Conservation (phyloP, 768 basidiomycete species). For the Xerocomellus intermedius region DNA sequence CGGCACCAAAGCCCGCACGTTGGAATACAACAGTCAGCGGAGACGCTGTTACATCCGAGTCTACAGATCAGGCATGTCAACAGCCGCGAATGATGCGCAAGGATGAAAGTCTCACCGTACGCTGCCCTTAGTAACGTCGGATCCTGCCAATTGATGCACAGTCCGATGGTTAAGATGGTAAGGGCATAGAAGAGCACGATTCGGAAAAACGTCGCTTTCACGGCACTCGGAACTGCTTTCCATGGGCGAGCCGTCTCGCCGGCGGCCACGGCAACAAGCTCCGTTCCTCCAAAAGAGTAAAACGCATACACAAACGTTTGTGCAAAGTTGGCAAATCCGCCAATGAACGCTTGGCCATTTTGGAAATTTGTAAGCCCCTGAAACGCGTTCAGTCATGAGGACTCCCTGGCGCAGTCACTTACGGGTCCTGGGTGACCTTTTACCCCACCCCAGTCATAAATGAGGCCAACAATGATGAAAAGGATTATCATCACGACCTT, state of each 20-base stretch:
- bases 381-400: neutral
- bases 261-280: constrained; percentile 71
- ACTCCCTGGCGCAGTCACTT: constrained; percentile 13
- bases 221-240: constrained; percentile 60
- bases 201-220: constrained; percentile 67
- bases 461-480: constrained; percentile 62
- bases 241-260: constrained; percentile 65
- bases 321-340: constrained; percentile 51
- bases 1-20: constrained; percentile 60
- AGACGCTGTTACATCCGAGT: constrained; percentile 52
- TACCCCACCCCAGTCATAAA: constrained; percentile 60
- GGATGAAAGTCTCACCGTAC: constrained; percentile 31
- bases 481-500: constrained; percentile 62
- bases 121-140: constrained; percentile 49
- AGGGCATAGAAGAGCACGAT: constrained; percentile 65
- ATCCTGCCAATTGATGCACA: constrained; percentile 62
- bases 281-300: constrained; percentile 68
- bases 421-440: constrained; percentile 59
- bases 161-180: constrained; percentile 61
- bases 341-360: constrained; percentile 50
- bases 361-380: constrained; percentile 54
- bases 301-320: constrained; percentile 68
- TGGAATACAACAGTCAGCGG: constrained; percentile 64
- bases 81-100: neutral
- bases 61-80: constrained; percentile 23